Conservation (phyloP, 2,329 filamentous ascomycete species). For the Cryoendolithus antarcticus region DNA sequence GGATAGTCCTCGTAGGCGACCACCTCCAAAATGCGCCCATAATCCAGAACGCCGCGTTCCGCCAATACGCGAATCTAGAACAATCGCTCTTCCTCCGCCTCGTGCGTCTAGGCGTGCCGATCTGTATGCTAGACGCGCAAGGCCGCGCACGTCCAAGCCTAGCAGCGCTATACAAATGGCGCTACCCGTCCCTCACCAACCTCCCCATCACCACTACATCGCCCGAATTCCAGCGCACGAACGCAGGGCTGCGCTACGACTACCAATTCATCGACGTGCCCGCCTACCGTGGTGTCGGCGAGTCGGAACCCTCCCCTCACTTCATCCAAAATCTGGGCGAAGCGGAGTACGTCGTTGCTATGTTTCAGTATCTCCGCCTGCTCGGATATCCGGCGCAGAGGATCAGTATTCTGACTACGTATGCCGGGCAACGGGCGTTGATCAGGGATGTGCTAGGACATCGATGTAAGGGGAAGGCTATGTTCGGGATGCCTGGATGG, state of each 20-base stretch:
- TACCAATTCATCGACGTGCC: conserved; percentile 95
- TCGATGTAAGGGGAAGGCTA: conserved; percentile 65
- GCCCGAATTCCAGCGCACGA: conserved; percentile 65
- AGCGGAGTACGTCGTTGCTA: conserved; percentile 88
- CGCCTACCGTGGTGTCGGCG: conserved; percentile 82
- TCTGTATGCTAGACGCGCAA: conserved; percentile 82
- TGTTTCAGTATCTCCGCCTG: conserved; percentile 95
- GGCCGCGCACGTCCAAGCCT: conserved; percentile 80
- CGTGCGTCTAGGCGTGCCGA: conserved; percentile 82
- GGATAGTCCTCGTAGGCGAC: conserved; percentile 86
- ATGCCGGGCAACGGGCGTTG: conserved; percentile 80
- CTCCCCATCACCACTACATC: conserved; percentile 59
- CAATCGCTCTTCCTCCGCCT: conserved; percentile 90
- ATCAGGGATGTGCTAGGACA: conserved; percentile 77
- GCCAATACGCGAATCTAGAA: conserved; percentile 89
- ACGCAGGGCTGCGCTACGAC: conserved; percentile 84
- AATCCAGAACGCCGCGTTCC: conserved; percentile 86
- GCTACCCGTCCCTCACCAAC: conserved; percentile 70
- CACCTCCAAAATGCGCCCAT: conserved; percentile 95
- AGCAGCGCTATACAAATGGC: conserved; percentile 84
- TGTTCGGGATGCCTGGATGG: conserved; percentile 81
- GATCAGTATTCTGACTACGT: conserved; percentile 85
- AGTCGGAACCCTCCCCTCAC: conserved; percentile 80
- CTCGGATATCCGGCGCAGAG: conserved; percentile 75
- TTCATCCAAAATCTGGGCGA: conserved; percentile 96